phyloP scores from a whole-genome alignment of 768 basidiomycete genomes.

The Phanerochaete carnosa region DNA sequence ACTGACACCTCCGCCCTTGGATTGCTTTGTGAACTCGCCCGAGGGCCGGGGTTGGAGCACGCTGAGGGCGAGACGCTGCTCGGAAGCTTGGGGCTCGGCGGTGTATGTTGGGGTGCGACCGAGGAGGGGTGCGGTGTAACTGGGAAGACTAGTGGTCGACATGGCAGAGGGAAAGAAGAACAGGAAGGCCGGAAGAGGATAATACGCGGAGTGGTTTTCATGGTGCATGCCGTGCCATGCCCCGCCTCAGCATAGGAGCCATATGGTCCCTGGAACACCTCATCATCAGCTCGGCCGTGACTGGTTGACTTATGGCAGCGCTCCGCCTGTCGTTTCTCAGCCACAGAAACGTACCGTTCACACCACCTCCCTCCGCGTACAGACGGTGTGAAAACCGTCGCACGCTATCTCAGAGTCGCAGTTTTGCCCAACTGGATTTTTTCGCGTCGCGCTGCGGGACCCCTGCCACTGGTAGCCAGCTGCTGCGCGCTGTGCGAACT shows the following conservation, averaged over 20 bases:
- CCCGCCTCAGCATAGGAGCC: background rate
- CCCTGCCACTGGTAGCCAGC: background rate
- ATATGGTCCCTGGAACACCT: conserved; percentile 8
- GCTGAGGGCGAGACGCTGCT: conserved; percentile 48
- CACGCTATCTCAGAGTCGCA: background rate
- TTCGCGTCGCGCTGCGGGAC: background rate
- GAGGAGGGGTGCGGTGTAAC: conserved; percentile 39
- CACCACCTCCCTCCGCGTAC: background rate
- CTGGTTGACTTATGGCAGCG: conserved; percentile 9
- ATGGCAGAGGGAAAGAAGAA: conserved; percentile 29
- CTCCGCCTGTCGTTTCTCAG: conserved; percentile 4
- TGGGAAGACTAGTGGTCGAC: conserved; percentile 54
- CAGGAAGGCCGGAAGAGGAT: background rate
- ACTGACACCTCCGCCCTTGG: conserved; percentile 48
- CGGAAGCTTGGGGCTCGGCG: conserved; percentile 48
- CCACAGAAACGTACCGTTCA: background rate
- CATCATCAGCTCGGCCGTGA: conserved; percentile 2
- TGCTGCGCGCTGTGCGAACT: no score
- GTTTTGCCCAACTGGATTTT: background rate
- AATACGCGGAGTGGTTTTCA: background rate
- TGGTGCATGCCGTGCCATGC: background rate
- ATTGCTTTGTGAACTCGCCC: conserved; percentile 56
- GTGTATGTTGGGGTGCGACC: conserved; percentile 49
- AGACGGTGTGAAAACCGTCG: background rate
- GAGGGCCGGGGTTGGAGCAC: conserved; percentile 33